A percentile compares a stretch with the other conserved stretches of the same genome.
phyloP scores from a whole-genome alignment of 345 rosid genomes.

The Lumnitzera littorea region DNA sequence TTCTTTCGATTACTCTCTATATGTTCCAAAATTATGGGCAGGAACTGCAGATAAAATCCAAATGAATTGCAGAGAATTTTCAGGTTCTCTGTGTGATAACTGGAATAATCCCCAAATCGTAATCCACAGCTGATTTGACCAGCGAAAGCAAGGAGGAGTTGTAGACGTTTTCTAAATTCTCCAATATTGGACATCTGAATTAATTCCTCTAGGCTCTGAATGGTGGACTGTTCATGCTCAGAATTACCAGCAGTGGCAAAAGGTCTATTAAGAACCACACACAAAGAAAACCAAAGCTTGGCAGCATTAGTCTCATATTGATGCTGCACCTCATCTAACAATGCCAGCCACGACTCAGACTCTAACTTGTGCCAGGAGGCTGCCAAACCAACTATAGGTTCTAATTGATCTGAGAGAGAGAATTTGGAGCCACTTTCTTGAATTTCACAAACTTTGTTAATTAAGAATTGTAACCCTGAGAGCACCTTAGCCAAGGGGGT shows the following conservation, averaged over 20 bases:
- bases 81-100: slow-evolving; percentile 51
- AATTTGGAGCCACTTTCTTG: slow-evolving; percentile 65
- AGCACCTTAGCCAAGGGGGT: slow-evolving; percentile 93
- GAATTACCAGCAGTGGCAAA: slow-evolving; percentile 25
- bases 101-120: slow-evolving; percentile 51
- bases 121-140: slow-evolving; percentile 61
- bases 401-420: slow-evolving; percentile 61
- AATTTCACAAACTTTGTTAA: slow-evolving; percentile 42
- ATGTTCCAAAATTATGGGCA: slow-evolving; percentile 62
- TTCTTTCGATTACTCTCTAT: slow-evolving; percentile 43
- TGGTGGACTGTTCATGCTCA: slow-evolving; percentile 40
- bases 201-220: slow-evolving; percentile 80
- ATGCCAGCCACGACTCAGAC: slow-evolving; percentile 70
- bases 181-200: slow-evolving; percentile 79
- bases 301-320: slow-evolving; percentile 75
- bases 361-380: slow-evolving; percentile 88
- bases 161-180: slow-evolving; percentile 82
- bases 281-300: slow-evolving; percentile 95
- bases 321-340: slow-evolving; percentile 83
- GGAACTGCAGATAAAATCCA: slow-evolving; percentile 81
- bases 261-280: slow-evolving; percentile 52
- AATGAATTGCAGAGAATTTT: slow-evolving; percentile 70
- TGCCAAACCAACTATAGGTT: slow-evolving; percentile 54
- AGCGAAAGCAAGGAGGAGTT: slow-evolving; percentile 75
- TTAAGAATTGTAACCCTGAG: slow-evolving; percentile 75